Percentiles rank a stretch among this genome's conserved stretches.
Evolutionary conservation across 768 basidiomycete species (phyloP).

Genomic region (Asterophora parasitica): DNA sequence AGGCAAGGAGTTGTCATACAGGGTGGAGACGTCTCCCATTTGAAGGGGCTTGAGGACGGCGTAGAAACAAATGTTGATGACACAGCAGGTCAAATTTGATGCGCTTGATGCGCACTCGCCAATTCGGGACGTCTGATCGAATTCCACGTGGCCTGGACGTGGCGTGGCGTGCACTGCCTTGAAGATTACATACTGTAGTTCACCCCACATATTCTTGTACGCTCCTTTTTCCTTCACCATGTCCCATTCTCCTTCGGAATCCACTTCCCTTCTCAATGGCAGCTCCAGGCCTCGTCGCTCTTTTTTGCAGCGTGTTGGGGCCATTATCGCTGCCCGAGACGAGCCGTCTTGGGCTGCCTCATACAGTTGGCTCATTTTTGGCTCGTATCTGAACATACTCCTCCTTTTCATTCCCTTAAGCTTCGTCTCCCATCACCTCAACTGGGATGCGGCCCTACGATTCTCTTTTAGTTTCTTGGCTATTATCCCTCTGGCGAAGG

Average conservation of each 20-base stretch:
- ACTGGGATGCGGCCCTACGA: slow-evolving; percentile 75
- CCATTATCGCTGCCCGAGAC: slow-evolving; percentile 50
- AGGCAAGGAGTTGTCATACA: slow-evolving; percentile 39
- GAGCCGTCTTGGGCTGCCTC: slow-evolving; percentile 60
- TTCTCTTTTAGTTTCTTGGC: slow-evolving; percentile 77
- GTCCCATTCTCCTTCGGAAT: slow-evolving; percentile 35
- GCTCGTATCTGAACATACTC: slow-evolving; percentile 69
- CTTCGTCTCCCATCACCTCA: slow-evolving; percentile 52
- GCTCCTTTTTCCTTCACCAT: slow-evolving; percentile 19
- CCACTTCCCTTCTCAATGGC: slow-evolving; percentile 44
- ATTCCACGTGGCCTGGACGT: slow-evolving; percentile 1
- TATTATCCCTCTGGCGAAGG: slow-evolving; percentile 85
- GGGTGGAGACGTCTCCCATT: slow-evolving; percentile 54
- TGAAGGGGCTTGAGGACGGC: slow-evolving; percentile 28
- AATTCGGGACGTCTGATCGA: neutral
- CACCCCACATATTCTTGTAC: neutral
- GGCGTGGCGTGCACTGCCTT: slow-evolving; percentile 14
- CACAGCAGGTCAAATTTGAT: slow-evolving; percentile 10
- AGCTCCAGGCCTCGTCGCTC: slow-evolving; percentile 25
- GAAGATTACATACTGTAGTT: neutral
- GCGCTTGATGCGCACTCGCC: neutral
- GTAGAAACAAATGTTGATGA: slow-evolving; percentile 53
- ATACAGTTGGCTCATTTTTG: slow-evolving; percentile 55
- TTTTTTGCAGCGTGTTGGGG: slow-evolving; percentile 31
- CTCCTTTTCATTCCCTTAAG: slow-evolving; percentile 79